Evolutionary conservation across 2,329 filamentous ascomycete genomes (phyloP).

Genomic region (Pseudogymnoascus sp.): DNA sequence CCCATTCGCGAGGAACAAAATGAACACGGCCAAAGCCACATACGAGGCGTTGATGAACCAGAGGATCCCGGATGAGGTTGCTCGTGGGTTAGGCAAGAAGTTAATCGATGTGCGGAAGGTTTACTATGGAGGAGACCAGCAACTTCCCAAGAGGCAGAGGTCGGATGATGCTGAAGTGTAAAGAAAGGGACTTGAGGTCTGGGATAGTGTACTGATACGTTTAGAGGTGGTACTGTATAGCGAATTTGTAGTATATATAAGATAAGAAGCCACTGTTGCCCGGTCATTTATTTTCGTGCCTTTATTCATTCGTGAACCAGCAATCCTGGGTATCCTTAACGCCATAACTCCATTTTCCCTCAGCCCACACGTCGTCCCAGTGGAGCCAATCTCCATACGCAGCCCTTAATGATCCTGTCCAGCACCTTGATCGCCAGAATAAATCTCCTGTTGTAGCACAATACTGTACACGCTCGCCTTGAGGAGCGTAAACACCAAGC

Average conservation of each 20-base stretch:
- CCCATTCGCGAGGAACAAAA: conserved; percentile 80
- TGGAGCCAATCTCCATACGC: background rate
- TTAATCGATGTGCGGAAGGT: conserved; percentile 93
- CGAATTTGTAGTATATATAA: conserved; percentile 9
- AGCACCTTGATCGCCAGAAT: conserved; percentile 49
- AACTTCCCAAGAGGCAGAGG: background rate
- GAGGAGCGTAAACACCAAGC: conserved; percentile 85
- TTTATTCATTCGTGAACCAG: background rate
- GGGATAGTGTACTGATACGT: background rate
- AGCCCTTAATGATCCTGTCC: conserved; percentile 22
- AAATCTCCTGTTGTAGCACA: conserved; percentile 93
- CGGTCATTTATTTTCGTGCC: background rate
- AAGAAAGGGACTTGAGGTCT: background rate
- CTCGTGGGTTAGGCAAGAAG: conserved; percentile 84
- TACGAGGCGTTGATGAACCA: conserved; percentile 77
- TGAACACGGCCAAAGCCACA: conserved; percentile 95
- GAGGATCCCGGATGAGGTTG: conserved; percentile 80
- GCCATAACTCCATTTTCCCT: background rate
- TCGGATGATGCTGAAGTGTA: background rate
- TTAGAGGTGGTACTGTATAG: conserved; percentile 4
- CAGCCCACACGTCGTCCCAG: background rate
- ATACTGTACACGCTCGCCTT: conserved; percentile 99
- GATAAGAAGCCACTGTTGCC: background rate
- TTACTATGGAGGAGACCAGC: conserved; percentile 67
- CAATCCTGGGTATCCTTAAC: conserved; percentile 4